Evolutionary conservation across 1,139 yeast genomes (phyloP).

Genomic region (Taiozyma sp.): DNA sequence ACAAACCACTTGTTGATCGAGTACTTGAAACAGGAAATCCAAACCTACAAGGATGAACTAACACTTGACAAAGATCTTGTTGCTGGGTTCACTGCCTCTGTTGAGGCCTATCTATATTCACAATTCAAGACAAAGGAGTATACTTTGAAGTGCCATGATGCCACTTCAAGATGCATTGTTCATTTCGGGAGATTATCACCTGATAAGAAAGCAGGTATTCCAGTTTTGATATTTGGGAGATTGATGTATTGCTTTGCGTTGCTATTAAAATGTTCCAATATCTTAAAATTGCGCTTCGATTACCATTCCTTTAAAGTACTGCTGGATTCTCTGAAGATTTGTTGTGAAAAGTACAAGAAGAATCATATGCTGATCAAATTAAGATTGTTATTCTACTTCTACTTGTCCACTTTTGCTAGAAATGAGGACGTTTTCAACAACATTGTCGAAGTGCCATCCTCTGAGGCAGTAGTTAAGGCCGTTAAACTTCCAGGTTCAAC

Average conservation of each 20-base stretch:
- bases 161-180: constrained; percentile 50
- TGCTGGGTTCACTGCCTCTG: constrained; percentile 46
- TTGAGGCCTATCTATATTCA: constrained; percentile 75
- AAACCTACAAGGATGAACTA: constrained; percentile 25
- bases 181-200: constrained; percentile 42
- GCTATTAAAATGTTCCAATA: constrained; percentile 18
- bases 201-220: constrained; percentile 48
- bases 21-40: constrained; percentile 41
- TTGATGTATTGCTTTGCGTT: constrained; percentile 48
- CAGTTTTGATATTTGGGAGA: constrained; percentile 60
- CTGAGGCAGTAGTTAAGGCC: constrained; percentile 12
- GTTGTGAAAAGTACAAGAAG: constrained; percentile 11
- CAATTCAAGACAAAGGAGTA: constrained; percentile 53
- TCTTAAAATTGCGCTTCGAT: constrained; percentile 15
- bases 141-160: constrained; percentile 42
- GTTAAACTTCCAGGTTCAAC: neutral
- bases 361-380: constrained; percentile 20
- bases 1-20: constrained; percentile 31
- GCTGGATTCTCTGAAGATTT: constrained; percentile 12
- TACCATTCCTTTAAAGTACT: constrained; percentile 11
- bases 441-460: constrained; percentile 12
- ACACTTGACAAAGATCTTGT: constrained; percentile 17
- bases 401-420: constrained; percentile 24
- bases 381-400: constrained; percentile 21
- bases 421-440: constrained; percentile 21